Conservation (phyloP, 495 filamentous ascomycete species). For the Niebla homalea region DNA sequence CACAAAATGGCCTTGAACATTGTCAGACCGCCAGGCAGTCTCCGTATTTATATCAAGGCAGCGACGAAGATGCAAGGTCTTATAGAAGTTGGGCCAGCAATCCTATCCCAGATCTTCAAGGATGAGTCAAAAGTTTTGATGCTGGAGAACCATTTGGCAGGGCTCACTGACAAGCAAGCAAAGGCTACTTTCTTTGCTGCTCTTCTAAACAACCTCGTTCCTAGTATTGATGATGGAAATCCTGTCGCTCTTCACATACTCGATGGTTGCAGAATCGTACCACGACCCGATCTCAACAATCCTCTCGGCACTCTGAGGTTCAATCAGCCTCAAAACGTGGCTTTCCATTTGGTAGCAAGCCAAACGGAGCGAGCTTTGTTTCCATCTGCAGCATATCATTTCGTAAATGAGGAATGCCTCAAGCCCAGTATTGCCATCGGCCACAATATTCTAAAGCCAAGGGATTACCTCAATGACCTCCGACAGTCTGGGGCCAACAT, state of each 20-base stretch:
- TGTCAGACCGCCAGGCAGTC: slow-evolving; percentile 2
- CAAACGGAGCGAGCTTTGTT: slow-evolving; percentile 17
- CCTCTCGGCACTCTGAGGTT: slow-evolving; percentile 16
- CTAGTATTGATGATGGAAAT: neutral
- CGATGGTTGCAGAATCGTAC: slow-evolving; percentile 20
- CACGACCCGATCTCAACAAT: slow-evolving; percentile 14
- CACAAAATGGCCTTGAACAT: slow-evolving; percentile 1
- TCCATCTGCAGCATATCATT: slow-evolving; percentile 7
- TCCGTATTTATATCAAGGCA: slow-evolving; percentile 1
- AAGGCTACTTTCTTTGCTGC: neutral
- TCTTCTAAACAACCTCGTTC: slow-evolving; percentile 7
- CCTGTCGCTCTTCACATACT: slow-evolving; percentile 6
- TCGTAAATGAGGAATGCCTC: slow-evolving; percentile 6
- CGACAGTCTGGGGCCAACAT: slow-evolving; percentile 13
- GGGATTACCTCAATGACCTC: neutral
- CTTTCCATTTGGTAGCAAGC: slow-evolving; percentile 9
- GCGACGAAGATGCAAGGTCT: neutral
- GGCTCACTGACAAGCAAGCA: neutral
- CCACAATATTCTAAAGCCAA: neutral
- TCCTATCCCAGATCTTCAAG: slow-evolving; percentile 8
- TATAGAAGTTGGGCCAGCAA: slow-evolving; percentile 2
- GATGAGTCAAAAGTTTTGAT: neutral
- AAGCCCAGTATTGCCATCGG: neutral
- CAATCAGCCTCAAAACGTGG: neutral
- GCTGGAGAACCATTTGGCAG: neutral